Evolutionary conservation across 2,329 filamentous ascomycete species (phyloP), one percentile per base, ranked within the genome.

Genomic region (Pseudocercospora vitis): DNA sequence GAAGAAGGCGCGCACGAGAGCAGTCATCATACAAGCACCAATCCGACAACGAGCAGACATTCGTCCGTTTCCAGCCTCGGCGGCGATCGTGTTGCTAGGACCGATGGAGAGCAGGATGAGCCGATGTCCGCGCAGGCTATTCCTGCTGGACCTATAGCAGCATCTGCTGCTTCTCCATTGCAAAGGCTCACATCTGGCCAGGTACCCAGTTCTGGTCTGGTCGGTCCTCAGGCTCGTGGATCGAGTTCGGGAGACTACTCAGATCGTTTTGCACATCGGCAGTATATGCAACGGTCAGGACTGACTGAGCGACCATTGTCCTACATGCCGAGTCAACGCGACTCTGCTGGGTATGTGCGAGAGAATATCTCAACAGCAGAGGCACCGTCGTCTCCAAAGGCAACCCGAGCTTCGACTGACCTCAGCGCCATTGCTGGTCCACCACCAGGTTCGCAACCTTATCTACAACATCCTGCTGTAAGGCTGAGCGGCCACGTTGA

Each of bases 61-160:
- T 66, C 63, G 26, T 66, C 62, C 24, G 60, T 66, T 4, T 66
- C 63, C 16, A 67, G 65, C 45, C 47, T 67, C 3, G 63, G 58
- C 14, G 29, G 53, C 31, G 14, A 31, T 19, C 23, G 31, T 23
- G 31, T 7, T 26, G 16, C 24, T 6, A 18, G 24, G 14, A 28
- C 42, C 23, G 8, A 24, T 31, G 16, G 6, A 4, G 12, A 44
- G 26, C 31, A 26, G 8, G 53, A 51, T 14, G 48, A 53, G 31
- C 51, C 53, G n/a, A 61, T 59, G 57, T 52, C 55, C 21, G 40
- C 54, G 4, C 57, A 56, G 32, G 50, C 59, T 32, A 46, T 58
- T 16, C 53, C 55, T 11, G 48, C 57, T 3, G 52, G 57, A 19
- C 55, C 55, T 11, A 50, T 42, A 7, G 21, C 28, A 33, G 24